Percentiles rank a stretch among this genome's conserved stretches.
Evolutionary conservation across 129 eudicot genomes (phyloP).

Genomic region (Ambrosia artemisiifolia): DNA sequence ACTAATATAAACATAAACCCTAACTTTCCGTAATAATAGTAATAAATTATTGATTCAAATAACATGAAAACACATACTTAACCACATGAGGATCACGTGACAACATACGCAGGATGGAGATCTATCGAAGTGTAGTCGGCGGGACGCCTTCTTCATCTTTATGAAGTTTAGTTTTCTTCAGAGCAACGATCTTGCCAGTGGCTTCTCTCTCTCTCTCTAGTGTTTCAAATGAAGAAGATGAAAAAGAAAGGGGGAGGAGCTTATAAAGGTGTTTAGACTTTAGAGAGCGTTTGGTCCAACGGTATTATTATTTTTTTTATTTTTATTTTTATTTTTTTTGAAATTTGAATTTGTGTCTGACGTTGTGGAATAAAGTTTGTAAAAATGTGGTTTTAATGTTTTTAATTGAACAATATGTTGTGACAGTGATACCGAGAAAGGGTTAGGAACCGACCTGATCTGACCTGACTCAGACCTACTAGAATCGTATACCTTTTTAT

Average conservation of each 20-base stretch:
- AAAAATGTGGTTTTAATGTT: no score
- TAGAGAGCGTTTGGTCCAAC: constrained; percentile 16
- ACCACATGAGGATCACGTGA: constrained; percentile 84
- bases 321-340: no score
- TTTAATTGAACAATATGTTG: no score
- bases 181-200: constrained; percentile 73
- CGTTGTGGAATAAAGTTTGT: no score
- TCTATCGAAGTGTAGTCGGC: constrained; percentile 83
- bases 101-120: constrained; percentile 73
- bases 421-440: no score
- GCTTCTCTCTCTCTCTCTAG: constrained; percentile 61
- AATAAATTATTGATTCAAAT: no score
- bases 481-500: no score
- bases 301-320: no score
- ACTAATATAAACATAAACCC: no score
- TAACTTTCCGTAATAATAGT: no score
- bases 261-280: constrained; percentile 13
- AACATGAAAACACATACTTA: constrained; percentile 33
- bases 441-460: no score
- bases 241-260: constrained; percentile 1
- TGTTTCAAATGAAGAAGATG: constrained; percentile 10
- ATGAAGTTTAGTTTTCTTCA: constrained; percentile 77
- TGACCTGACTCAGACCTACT: no score
- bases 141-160: constrained; percentile 94
- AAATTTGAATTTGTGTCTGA: constrained; percentile 24